phyloP scores from a whole-genome alignment of 352 stramenopile species.

The Pythium grandisporangium region DNA sequence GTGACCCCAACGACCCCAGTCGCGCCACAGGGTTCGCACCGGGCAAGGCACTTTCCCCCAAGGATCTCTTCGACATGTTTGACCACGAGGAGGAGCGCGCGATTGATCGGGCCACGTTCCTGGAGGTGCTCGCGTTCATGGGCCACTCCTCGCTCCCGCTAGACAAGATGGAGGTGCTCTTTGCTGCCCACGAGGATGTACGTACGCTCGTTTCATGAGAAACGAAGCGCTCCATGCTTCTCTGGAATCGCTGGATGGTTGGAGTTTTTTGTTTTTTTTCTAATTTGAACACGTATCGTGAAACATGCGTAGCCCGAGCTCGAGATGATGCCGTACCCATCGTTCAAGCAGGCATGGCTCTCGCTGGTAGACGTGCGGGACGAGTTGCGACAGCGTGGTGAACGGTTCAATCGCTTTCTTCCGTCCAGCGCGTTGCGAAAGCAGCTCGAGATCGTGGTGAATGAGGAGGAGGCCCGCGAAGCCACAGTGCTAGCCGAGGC shows the following conservation, averaged over 20 bases:
- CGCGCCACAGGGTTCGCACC: conserved; percentile 60
- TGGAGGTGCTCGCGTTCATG: conserved; percentile 60
- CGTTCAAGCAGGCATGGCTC: conserved; percentile 69
- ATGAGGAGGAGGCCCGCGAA: conserved; percentile 61
- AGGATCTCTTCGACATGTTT: conserved; percentile 80
- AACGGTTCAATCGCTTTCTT: conserved; percentile 63
- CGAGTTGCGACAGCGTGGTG: conserved; percentile 45
- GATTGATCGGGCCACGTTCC: conserved; percentile 57
- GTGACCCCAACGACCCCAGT: conserved; percentile 68
- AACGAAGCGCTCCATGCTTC: not conserved
- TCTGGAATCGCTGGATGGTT: conserved; percentile 1
- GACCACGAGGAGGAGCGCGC: conserved; percentile 58
- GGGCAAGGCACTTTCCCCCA: conserved; percentile 55
- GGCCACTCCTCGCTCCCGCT: conserved; percentile 52
- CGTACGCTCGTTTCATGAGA: not conserved
- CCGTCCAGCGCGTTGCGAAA: conserved; percentile 34
- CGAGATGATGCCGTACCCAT: conserved; percentile 58
- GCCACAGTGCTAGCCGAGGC: conserved; percentile 44
- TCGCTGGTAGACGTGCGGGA: conserved; percentile 57
- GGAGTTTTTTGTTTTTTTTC: not conserved
- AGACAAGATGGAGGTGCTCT: conserved; percentile 55
- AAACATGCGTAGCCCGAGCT: conserved; percentile 36
- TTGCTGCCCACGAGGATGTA: conserved; percentile 63
- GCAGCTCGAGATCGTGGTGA: conserved; percentile 55
- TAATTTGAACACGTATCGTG: too few species aligned